Evolutionary conservation across 441 rosid genomes (phyloP), one percentile per base, ranked within the genome.

Genomic region (Dalechampia spathulata): DNA sequence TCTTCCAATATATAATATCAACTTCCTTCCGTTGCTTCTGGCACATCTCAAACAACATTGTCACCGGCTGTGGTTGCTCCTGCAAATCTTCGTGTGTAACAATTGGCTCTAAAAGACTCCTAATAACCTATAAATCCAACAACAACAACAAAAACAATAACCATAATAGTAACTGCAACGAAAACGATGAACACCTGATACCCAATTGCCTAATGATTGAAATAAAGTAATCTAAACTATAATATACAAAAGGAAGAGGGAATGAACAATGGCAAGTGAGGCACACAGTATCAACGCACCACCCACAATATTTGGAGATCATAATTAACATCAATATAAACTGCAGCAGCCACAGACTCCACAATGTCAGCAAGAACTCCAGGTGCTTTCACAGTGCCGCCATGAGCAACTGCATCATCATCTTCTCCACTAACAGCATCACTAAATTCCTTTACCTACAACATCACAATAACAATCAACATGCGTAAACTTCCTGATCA

Each of bases 281-380:
- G n/a, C n/a, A n/a, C n/a, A n/a, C n/a, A n/a, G n/a, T 39, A 58
- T 40, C 36, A 15, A 68, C 81, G 6, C 34, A 90, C 97, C 94
- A 73, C 64, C 97, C 97, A 90, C 6, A 90, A 58, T 17, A 41
- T 72, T 64, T 62, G 61, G 7, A 87, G 80, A 76, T 90, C 82
- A 46, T 77, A 80, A 28, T 69, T 37, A 40, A 82, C 20, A 55
- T 90, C 97, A 9, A 82, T 40, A 34, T 77, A 90, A 19, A 90
- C 50, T 13, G 96, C 96, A 52, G 86, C 96, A 1, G 86, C 94
- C 28, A 90, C 16, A 43, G 97, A 76, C 60, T 90, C 97, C 5
- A 87, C 74, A n/a, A 87, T 66, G 26, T 90, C 92, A n/a, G 97
- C 96, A 4, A 90, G 85, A 61, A 87, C 60, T 76, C 87, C 85